Evolutionary conservation across 176 grass and related monocot species (phyloP).

Genomic region (Chloris gayana): DNA sequence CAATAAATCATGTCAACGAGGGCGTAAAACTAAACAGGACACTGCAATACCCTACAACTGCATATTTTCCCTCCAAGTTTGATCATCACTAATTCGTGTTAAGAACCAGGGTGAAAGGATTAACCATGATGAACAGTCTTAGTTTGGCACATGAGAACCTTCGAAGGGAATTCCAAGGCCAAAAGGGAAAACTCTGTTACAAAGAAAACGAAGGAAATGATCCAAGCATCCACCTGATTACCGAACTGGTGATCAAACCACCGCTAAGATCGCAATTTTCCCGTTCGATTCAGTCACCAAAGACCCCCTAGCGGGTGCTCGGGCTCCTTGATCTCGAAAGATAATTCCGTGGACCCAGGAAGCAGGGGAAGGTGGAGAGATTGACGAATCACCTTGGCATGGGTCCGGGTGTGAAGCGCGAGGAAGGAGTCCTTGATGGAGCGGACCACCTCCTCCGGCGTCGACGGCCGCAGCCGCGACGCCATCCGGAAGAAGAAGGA

Average conservation of each 20-base stretch:
- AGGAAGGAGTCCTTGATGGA: constrained; percentile 87
- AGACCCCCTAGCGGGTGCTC: background rate
- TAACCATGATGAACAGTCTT: background rate
- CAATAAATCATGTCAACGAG: background rate
- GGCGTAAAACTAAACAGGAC: background rate
- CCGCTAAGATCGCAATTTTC: constrained; percentile 16
- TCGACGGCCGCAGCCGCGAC: constrained; percentile 52
- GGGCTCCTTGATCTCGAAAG: constrained; percentile 8
- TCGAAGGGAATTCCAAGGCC: background rate
- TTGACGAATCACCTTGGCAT: constrained; percentile 55
- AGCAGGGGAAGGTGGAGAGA: background rate
- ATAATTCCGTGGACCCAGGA: background rate
- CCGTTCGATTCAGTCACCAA: background rate
- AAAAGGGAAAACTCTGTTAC: background rate
- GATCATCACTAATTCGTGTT: background rate
- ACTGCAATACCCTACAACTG: background rate
- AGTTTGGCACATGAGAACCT: background rate
- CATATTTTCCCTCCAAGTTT: background rate
- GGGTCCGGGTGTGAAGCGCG: constrained; percentile 79
- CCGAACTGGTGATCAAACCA: background rate
- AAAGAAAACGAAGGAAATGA: constrained; percentile 18
- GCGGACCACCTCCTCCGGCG: constrained; percentile 62
- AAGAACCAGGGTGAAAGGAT: background rate
- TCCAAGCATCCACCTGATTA: background rate
- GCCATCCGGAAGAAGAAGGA: constrained; percentile 83